Evolutionary conservation across 1,284 basidiomycete species (phyloP), one percentile per base, ranked within the genome.

Genomic region (Sphaerobolus stellatus): DNA sequence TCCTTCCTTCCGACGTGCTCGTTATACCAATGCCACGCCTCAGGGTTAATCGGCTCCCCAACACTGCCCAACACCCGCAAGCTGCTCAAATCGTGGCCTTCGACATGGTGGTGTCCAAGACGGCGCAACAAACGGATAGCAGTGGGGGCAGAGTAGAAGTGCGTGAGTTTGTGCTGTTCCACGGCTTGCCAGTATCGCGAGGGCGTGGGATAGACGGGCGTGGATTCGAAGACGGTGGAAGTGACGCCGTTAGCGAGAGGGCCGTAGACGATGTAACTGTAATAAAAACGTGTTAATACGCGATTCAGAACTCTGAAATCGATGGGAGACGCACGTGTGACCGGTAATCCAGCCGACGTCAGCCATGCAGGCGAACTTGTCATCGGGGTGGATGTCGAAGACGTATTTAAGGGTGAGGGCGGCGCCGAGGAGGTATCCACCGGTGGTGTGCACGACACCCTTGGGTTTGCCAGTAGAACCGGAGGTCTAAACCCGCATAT

Each of bases 281-380:
- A 36, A n/a, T 44, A 25, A 20, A 29, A 25, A 41, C 48, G 24
- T 54, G 38, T 40, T 16, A 53, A n/a, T 25, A 20, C 18, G 22
- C 33, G 28, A 45, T 29, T 7, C 40, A 18, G 28, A 45, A 24
- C n/a, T n/a, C n/a, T n/a, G 14, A 41, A 16, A 56, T 25, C 11
- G 34, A 48, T 28, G 56, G 52, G 43, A 28, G 46, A 71, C 79
- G 60, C 64, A 91, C 72, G 92, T 92, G 77, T 98, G 96, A 34
- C 96, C 96, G 4, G 96, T 99, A 74, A 99, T 98, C 96, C 96
- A 99, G 65, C 96, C 96, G 55, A 99, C 83, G 69, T 99, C 96
- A 59, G 96, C 96, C 95, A 98, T 96, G 79, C 97, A 99, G 5
- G 90, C 96, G 70, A 96, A 98, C 62, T 80, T 85, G 75, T 95